A percentile compares a stretch with the other conserved stretches of the same genome.
Conservation (phyloP, 306 rosid genomes). For the Benincasa hispida region DNA sequence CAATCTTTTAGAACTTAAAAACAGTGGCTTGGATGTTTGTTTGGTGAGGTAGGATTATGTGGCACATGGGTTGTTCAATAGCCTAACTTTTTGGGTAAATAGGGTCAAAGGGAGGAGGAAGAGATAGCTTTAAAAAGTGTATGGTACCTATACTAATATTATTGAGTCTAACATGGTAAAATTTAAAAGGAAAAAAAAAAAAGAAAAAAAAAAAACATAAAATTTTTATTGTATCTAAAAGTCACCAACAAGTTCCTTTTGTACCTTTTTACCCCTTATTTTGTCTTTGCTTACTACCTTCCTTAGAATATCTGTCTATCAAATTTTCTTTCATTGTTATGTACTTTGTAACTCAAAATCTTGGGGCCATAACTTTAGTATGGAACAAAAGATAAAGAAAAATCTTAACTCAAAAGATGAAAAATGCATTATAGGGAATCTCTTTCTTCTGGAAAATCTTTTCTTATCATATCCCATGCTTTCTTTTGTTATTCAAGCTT, state of each 20-base stretch:
- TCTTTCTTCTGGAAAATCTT: neutral
- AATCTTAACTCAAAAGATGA: neutral
- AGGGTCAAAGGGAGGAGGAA: slow-evolving; percentile 90
- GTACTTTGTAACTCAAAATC: slow-evolving; percentile 1
- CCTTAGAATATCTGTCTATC: slow-evolving; percentile 9
- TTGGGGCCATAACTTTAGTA: neutral
- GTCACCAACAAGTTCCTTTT: neutral
- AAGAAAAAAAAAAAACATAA: no score
- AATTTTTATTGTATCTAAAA: neutral
- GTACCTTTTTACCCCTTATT: neutral
- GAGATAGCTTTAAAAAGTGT: slow-evolving; percentile 32
- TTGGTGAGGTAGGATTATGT: slow-evolving; percentile 19
- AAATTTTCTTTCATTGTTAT: neutral
- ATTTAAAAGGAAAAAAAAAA: neutral
- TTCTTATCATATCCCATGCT: neutral
- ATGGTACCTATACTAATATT: neutral
- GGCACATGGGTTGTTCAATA: slow-evolving; percentile 73
- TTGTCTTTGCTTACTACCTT: neutral
- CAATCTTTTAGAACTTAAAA: neutral
- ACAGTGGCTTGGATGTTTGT: neutral
- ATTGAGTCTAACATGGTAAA: neutral
- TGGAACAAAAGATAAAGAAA: neutral
- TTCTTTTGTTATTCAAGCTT: neutral
- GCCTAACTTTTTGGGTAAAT: slow-evolving; percentile 70
- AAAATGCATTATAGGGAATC: neutral